Base-by-base conservation (phyloP, 768 basidiomycete species). In the Termitomyces sp. region DNA sequence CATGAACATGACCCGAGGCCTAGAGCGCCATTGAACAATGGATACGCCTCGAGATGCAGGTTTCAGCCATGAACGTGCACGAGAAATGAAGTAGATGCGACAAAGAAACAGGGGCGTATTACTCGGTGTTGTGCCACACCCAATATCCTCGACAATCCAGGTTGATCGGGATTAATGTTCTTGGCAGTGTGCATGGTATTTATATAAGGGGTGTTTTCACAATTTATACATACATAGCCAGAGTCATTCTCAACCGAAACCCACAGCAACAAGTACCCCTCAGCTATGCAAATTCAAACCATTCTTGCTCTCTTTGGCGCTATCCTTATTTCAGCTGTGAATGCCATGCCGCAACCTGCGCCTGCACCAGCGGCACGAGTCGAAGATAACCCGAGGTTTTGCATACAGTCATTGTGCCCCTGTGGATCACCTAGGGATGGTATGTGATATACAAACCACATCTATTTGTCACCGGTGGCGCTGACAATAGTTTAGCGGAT, bases 341-440 rank as follows among this genome's bases (percentile, higher is more conserved):
- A 30, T 28, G 38, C 52, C 6, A 28, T 52, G 26, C 38, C 52
- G n/a, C 52, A 52, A 41, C 52, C 36, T 30, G 52, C 11, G 5
- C 2, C 26, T 9, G 28, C 18, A 10, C 28, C 46, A 8, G 8
- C 46, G 4, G 30, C 32, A 11, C 48, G 9, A n/a, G 30, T 48
- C 1, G 5, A 33, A 33, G 6, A 24, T 40, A 26, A 24, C 18
- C 36, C 30, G 8, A 52, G 0, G 7, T 4, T 52, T 20, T 52
- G 52, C n/a, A 52, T 52, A 52, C 52, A 52, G 38, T 52, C 52
- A 20, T 41, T 52, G 52, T 52, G 52, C 52, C 52, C 52, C 18
- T 52, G 52, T 52, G 52, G 52, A 20, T 26, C 52, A 20, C 52
- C 38, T 20, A 26, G 52, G 18, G 52, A 52, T 30, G 38, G 52